A percentile compares a stretch with the other conserved stretches of the same genome.
Conservation (phyloP, 2,329 filamentous ascomycete genomes). For the Colletotrichum neosansevieriae region DNA sequence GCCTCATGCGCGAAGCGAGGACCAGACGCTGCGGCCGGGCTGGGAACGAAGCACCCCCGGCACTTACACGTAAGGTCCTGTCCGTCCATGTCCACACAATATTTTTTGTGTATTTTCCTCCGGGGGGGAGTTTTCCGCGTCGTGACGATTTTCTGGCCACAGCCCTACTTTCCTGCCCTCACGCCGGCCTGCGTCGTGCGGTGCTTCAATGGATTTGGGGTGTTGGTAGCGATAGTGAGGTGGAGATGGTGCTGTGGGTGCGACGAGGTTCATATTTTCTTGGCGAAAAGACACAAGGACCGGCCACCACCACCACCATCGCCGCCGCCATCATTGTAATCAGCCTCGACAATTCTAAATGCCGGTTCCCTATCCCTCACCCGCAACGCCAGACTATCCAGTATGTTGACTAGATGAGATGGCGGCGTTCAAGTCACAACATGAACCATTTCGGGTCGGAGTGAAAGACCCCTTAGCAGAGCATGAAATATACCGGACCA, state of each 20-base stretch:
- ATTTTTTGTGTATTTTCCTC: background rate
- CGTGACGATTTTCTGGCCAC: conserved; percentile 4
- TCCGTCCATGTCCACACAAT: background rate
- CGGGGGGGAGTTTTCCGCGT: no score
- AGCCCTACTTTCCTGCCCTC: conserved; percentile 32
- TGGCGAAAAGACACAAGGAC: conserved; percentile 3
- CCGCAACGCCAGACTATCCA: background rate
- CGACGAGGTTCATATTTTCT: background rate
- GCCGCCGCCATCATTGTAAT: background rate
- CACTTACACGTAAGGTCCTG: conserved; percentile 8
- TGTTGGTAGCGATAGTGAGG: background rate
- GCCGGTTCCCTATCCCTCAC: background rate
- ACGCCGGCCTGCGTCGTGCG: background rate
- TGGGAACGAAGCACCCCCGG: background rate
- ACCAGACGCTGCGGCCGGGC: background rate
- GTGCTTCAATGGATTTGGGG: background rate
- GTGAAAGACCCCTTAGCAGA: no score
- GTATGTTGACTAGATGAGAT: no score
- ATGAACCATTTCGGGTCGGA: no score
- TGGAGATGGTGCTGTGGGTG: conserved; percentile 19
- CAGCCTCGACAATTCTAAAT: background rate
- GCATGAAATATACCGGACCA: no score
- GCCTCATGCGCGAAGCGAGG: conserved; percentile 18
- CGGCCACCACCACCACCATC: background rate
- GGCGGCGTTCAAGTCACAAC: no score